A percentile compares a stretch with the other conserved stretches of the same genome.
Conservation (phyloP, 139 green algal genomes). For the Chlamydomonas eustigma region DNA sequence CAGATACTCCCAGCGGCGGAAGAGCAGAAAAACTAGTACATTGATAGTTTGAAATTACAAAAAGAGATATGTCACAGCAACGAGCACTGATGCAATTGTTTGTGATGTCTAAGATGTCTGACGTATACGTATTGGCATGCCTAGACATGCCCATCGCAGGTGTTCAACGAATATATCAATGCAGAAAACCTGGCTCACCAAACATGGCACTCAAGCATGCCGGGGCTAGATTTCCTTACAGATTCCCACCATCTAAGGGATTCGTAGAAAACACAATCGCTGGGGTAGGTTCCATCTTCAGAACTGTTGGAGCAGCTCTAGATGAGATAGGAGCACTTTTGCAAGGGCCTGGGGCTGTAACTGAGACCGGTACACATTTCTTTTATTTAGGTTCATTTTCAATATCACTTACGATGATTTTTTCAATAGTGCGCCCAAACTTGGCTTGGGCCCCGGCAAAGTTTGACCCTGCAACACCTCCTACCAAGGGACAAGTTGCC, state of each 20-base stretch:
- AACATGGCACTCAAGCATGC: constrained; percentile 19
- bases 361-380: constrained; percentile 38
- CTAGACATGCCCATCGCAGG: not conserved
- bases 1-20: too few relatives aligned
- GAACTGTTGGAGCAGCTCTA: constrained; percentile 31
- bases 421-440: constrained; percentile 46
- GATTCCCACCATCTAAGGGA: constrained; percentile 24
- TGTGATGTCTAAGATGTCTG: too few relatives aligned
- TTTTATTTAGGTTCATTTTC: too few relatives aligned
- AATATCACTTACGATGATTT: not conserved
- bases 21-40: too few relatives aligned
- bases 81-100: not conserved
- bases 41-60: not conserved
- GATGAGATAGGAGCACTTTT: constrained; percentile 37
- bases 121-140: not conserved
- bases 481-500: constrained; percentile 13
- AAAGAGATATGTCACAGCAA: not conserved
- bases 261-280: constrained; percentile 31
- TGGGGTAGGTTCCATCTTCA: constrained; percentile 32
- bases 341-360: constrained; percentile 34
- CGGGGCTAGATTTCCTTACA: constrained; percentile 24
- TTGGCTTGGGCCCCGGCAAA: constrained; percentile 46
- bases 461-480: constrained; percentile 14
- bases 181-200: constrained; percentile 11
- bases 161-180: not conserved